Evolutionary conservation across 2,329 filamentous ascomycete species (phyloP), one percentile per base, ranked within the genome.

Genomic region (Fusarium mundagurra): DNA sequence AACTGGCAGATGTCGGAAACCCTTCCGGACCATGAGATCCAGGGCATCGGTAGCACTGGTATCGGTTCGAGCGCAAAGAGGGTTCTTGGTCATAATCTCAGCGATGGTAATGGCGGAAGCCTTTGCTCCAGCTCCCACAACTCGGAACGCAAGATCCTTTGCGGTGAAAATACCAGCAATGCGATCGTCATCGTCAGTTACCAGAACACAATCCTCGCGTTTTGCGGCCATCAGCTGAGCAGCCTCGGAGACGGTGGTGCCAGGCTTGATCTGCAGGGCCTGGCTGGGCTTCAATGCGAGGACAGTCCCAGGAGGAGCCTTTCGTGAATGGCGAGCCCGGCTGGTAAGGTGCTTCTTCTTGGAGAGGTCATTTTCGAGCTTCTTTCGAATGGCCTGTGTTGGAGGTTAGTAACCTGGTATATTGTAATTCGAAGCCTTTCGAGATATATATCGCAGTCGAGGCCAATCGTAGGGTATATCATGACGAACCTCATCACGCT

Each of bases 81-180:
- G 96, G 86, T 99, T 99, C 88, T 98, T 98, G 82, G 96, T 99
- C 96, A 99, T 99, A 83, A 99, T 99, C 81, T 98, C 95, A 76
- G 95, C 93, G 81, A 99, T 98, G 29, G 94, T 97, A 78, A 98
- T 91, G 81, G 92, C 94, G 82, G 91, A 92, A 38, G 96, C 93
- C 86, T 98, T 97, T 80, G 95, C 89, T 34, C 96, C 96, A 64
- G 92, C 91, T 64, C 96, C 96, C 33, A 99, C 96, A 17, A 99
- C 96, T 67, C 96, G 92, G 87, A 98, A 99, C 24, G 96, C 96
- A 81, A 99, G 88, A 87, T 99, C 96, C 87, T 99, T 99, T 76
- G 96, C 96, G 2, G 96, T 99, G 83, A 99, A 99, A 83, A 99
- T 99, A 85, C 96, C 96, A 50, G 96, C 94, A 84, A 99, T 99